Base-by-base conservation (phyloP, 768 basidiomycete species). In the Serendipita sp. region DNA sequence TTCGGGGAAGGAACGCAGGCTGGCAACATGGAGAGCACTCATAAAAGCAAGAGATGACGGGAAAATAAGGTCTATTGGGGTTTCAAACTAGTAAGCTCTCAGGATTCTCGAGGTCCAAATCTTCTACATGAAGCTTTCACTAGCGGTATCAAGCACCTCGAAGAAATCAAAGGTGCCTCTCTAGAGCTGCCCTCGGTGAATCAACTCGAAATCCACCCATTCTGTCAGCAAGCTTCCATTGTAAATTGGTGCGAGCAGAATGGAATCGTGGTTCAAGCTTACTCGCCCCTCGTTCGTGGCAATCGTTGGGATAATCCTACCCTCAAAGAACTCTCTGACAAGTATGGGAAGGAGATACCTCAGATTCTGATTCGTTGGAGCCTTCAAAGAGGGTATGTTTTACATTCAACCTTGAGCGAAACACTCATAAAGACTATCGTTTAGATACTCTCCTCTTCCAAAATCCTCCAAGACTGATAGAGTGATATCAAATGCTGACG, bases 391-490 rank as follows among this genome's bases (percentile, higher is more conserved):
- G 77, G 75, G 73, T 74, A 58, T 34, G 72, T 66, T 70, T 7
- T 18, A 64, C 23, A 16, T 52, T 28, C 44, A 58, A 11, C 38
- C 28, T 47, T 68, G 52, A 11, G 44, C 4, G 45, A 46, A 48
- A 23, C 18, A 41, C 16, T 52, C 44, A 48, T 5, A 47, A 30
- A 63, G 66, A 11, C 68, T 34, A n/a, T 48, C 2, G 36, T 36
- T 23, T 30, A 48, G 65, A 91, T 90, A 16, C 89, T 82, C 68
- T 79, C 88, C 89, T 0, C 80, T 97, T 7, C 89, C 90, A 1
- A 94, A 93, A 74, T 88, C 87, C 51, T 81, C 81, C 35, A 88
- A 82, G 1, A 80, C 85, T 0, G 74, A 73, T 13, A 83, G 91
- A 35, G 89, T 97, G 69, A 74, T 73, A 28, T 84, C 85, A 4